These are phyloP conservation scores for Hibiscus mutabilis DNA, from an alignment of 345 rosid species.

Conservation along the genomic window DNA sequence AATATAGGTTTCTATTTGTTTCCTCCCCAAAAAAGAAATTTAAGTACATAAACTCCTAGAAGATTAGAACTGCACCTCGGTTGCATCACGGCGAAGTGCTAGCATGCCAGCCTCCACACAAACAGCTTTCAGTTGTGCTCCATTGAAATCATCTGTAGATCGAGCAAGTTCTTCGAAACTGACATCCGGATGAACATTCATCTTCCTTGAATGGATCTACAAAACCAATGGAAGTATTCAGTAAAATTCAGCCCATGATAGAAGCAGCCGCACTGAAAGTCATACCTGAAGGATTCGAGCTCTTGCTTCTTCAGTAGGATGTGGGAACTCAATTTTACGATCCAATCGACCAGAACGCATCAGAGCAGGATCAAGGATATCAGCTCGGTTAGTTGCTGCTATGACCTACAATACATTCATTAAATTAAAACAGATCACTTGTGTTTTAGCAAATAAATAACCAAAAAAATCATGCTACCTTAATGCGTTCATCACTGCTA, in stretches of 20 bases:
- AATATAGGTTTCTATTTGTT: neutral
- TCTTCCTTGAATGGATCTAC: conserved; percentile 98
- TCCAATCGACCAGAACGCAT: conserved; percentile 99
- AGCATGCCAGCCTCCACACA: conserved; percentile 99
- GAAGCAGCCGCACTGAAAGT: neutral
- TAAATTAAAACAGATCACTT: neutral
- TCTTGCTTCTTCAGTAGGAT: conserved; percentile 98
- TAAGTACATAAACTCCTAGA: neutral
- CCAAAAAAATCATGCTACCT: conserved; percentile 39
- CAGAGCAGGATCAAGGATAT: conserved; percentile 95
- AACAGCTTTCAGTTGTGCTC: conserved; percentile 97
- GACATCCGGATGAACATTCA: conserved; percentile 94
- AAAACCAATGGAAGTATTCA: conserved; percentile 1
- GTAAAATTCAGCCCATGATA: neutral
- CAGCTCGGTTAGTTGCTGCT: conserved; percentile 99
- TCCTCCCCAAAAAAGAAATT: neutral
- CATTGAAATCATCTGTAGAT: conserved; percentile 95
- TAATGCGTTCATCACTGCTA: conserved; percentile 95
- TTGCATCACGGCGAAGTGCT: conserved; percentile 98
- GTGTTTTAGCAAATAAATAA: neutral
- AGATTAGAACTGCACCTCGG: conserved; percentile 47
- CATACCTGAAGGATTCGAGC: conserved; percentile 89
- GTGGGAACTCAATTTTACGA: conserved; percentile 99
- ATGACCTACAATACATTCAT: conserved; percentile 53
- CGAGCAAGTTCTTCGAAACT: conserved; percentile 99